phyloP scores from a whole-genome alignment of 805 yeast species.

The Starmerella etchellsii region DNA sequence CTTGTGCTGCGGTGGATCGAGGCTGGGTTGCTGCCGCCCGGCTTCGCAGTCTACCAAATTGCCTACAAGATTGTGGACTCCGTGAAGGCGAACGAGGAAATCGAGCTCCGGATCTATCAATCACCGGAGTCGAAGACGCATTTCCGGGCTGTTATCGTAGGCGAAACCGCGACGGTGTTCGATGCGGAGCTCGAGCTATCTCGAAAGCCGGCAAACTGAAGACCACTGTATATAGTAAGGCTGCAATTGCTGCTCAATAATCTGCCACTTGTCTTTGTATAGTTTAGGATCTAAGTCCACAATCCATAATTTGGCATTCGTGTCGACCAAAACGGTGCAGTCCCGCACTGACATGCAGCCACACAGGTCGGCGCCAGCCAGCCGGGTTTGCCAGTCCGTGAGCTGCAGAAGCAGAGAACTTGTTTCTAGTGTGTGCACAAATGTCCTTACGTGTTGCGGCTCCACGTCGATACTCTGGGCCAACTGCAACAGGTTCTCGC shows the following conservation, averaged over 20 bases:
- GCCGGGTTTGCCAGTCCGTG: slow-evolving; percentile 21
- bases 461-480: slow-evolving; percentile 1
- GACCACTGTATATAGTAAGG: slow-evolving; percentile 4
- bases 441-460: slow-evolving; percentile 3
- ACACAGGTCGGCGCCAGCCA: neutral
- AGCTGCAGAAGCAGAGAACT: slow-evolving; percentile 22
- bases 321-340: slow-evolving; percentile 39
- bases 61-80: slow-evolving; percentile 42
- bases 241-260: slow-evolving; percentile 28
- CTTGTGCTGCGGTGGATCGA: slow-evolving; percentile 42
- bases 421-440: slow-evolving; percentile 13
- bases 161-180: neutral
- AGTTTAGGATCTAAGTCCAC: slow-evolving; percentile 43
- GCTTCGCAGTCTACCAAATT: slow-evolving; percentile 22
- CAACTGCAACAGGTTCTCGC: slow-evolving; percentile 14
- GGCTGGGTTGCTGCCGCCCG: slow-evolving; percentile 2
- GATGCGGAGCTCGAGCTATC: neutral
- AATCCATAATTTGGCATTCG: slow-evolving; percentile 29
- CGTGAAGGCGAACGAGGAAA: slow-evolving; percentile 21
- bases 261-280: slow-evolving; percentile 35
- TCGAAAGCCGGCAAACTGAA: slow-evolving; percentile 14
- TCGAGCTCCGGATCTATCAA: neutral
- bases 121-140: neutral
- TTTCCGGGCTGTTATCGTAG: neutral
- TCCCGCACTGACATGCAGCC: slow-evolving; percentile 41